Conservation (phyloP, 2,329 filamentous ascomycete species). For the Fusarium austroafricanum region DNA sequence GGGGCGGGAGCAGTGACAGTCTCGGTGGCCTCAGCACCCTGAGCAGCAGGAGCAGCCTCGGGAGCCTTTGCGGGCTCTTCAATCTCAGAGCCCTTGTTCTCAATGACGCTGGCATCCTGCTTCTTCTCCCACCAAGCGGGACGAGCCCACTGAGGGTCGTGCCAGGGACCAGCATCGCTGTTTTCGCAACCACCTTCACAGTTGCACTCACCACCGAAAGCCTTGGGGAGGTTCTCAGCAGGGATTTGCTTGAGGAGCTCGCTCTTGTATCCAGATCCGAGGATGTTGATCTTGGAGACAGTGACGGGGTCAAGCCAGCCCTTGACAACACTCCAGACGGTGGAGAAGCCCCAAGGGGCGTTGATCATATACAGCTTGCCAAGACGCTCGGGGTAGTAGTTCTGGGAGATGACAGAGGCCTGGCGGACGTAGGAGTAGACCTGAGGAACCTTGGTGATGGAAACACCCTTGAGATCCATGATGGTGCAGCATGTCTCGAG, state of each 20-base stretch:
- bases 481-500: conserved; percentile 98
- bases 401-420: conserved; percentile 91
- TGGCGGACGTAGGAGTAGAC: conserved; percentile 90
- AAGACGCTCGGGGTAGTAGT: conserved; percentile 98
- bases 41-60: conserved; percentile 49
- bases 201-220: conserved; percentile 85
- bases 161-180: conserved; percentile 93
- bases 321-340: conserved; percentile 88
- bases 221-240: conserved; percentile 87
- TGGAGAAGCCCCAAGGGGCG: conserved; percentile 93
- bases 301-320: conserved; percentile 97
- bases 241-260: conserved; percentile 88
- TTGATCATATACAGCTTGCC: conserved; percentile 99
- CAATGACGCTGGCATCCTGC: conserved; percentile 52
- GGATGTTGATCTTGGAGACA: conserved; percentile 93
- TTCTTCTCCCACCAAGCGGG: conserved; percentile 73
- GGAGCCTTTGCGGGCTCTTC: conserved; percentile 49
- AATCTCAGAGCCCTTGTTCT: conserved; percentile 56
- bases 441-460: conserved; percentile 80
- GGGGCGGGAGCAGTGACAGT: conserved; percentile 46
- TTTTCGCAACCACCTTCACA: conserved; percentile 86
- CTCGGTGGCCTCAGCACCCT: conserved; percentile 50
- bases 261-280: conserved; percentile 83
- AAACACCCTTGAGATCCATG: conserved; percentile 97
- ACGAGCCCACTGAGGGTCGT: conserved; percentile 74